These are phyloP conservation scores for Mycena olivaceomarginata DNA, from an alignment of 768 basidiomycete species.

Conservation along the genomic window DNA sequence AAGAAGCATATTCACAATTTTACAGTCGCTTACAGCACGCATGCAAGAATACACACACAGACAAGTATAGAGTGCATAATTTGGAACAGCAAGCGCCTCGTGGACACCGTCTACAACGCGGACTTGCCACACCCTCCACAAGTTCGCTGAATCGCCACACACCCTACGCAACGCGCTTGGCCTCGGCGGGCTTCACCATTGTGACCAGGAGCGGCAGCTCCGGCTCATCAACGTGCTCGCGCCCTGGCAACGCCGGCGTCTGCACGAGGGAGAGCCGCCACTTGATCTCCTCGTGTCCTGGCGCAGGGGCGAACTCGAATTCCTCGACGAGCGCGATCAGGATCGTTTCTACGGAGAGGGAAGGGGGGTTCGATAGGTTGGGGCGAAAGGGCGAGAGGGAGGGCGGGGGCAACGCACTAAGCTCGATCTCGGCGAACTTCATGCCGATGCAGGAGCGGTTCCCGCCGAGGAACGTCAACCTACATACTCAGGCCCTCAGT, in stretches of 20 bases:
- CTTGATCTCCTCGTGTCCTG: constrained; percentile 24
- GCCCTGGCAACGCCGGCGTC: constrained; percentile 17
- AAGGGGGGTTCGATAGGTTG: not conserved
- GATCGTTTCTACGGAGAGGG: constrained; percentile 15
- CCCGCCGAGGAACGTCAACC: constrained; percentile 25
- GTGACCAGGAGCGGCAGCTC: constrained; percentile 32
- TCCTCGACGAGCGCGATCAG: constrained; percentile 27
- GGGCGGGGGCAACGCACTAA: constrained; percentile 16
- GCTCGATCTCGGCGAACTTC: constrained; percentile 25
- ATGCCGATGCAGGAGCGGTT: constrained; percentile 32
- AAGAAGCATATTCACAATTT: too few relatives aligned
- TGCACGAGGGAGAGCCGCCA: constrained; percentile 32
- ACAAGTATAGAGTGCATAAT: not conserved
- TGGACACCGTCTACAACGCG: not conserved
- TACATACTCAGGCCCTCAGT: not conserved
- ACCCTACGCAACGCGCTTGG: not conserved
- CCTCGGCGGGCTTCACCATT: constrained; percentile 8
- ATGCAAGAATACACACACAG: constrained; percentile 1
- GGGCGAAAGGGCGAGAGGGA: not conserved
- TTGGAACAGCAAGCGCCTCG: constrained; percentile 6
- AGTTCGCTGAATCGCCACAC: constrained; percentile 5
- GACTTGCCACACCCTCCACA: constrained; percentile 9
- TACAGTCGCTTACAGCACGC: too few relatives aligned
- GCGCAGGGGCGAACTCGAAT: constrained; percentile 30
- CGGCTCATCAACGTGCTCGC: constrained; percentile 21